phyloP scores from a whole-genome alignment of 2,329 filamentous ascomycete genomes.

The Didymella pinodella region DNA sequence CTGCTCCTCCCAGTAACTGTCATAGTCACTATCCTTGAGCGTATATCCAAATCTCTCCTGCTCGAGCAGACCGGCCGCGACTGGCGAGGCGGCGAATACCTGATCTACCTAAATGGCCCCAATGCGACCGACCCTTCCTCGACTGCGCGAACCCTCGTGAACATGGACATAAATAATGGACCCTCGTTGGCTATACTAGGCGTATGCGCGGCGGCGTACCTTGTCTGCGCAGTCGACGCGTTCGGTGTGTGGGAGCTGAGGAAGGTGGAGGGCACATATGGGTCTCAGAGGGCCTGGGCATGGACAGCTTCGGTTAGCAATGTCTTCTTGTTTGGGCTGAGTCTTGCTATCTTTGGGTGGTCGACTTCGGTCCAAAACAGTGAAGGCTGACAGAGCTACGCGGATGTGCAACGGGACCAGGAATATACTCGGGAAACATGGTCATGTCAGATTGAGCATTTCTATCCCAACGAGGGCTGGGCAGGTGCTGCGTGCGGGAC shows the following conservation, averaged over 20 bases:
- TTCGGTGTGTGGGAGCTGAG: slow-evolving; percentile 44
- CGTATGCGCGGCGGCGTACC: slow-evolving; percentile 26
- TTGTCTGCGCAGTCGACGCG: slow-evolving; percentile 29
- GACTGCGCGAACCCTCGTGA: slow-evolving; percentile 17
- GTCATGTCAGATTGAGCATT: slow-evolving; percentile 36
- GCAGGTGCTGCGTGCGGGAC: slow-evolving; percentile 36
- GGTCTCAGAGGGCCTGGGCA: slow-evolving; percentile 36
- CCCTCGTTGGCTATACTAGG: slow-evolving; percentile 32
- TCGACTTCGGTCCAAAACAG: slow-evolving; percentile 30
- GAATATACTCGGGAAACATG: slow-evolving; percentile 39
- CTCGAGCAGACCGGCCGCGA: slow-evolving; percentile 21
- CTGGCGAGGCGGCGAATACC: slow-evolving; percentile 21
- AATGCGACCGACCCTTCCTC: slow-evolving; percentile 14
- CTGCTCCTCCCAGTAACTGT: slow-evolving; percentile 35
- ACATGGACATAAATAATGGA: slow-evolving; percentile 23
- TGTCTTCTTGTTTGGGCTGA: slow-evolving; percentile 24
- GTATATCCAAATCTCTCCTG: slow-evolving; percentile 32
- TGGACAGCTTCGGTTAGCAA: slow-evolving; percentile 36
- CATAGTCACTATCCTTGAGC: slow-evolving; percentile 38
- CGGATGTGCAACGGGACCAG: slow-evolving; percentile 27
- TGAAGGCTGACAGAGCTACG: slow-evolving; percentile 28
- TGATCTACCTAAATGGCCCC: slow-evolving; percentile 25
- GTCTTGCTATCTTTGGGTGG: slow-evolving; percentile 34
- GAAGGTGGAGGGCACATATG: slow-evolving; percentile 34
- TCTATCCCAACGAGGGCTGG: slow-evolving; percentile 32